Base-by-base conservation (phyloP, 495 filamentous ascomycete species). In the Penicillium canariense region DNA sequence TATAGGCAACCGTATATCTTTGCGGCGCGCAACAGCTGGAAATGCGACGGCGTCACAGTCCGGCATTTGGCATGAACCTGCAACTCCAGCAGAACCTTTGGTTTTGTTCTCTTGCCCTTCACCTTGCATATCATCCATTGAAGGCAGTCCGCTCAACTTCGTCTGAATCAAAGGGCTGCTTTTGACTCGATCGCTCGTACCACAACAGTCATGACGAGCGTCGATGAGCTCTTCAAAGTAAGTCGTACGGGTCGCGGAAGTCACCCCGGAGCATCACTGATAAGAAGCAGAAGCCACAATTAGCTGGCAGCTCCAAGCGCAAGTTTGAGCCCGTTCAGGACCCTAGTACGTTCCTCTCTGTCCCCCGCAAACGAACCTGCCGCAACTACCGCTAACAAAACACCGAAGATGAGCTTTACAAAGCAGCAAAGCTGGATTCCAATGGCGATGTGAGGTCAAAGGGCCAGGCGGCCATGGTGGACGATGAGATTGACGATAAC, bases 161-260 rank as follows among this genome's bases (percentile, higher is more conserved):
- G 38, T 9, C 10, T 5, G 14, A 0, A 12, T 14, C 10, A 3
- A 5, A 23, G 38, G 18, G 2, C 38, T 22, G 3, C 38, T 40
- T n/a, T 25, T n/a, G 20, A n/a, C 31, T 34, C 8, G 15, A 28
- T 26, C 43, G n/a, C 9, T 31, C n/a, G n/a, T 18, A 12, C 27
- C 48, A 38, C 59, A 58, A 64, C 65, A 64, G 73, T 55, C 54
- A 94, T 91, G 87, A 78, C 86, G 22, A 88, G 81, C 67, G 83
- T 93, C 65, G 87, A 93, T 65, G 87, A 90, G 54, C 75, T 95
- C 30, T 95, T 95, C 79, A 91, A 93, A 72, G 90, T 90, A 75
- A 45, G 61, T 57, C 11, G 2, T 15, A 25, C 9, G 31, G 8
- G 31, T 27, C 34, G 26, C 26, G 18, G 40, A 15, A 38, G 46